A percentile compares a stretch with the other conserved stretches of the same genome.
phyloP scores from a whole-genome alignment of 306 rosid genomes.

The Trifolium dubium region DNA sequence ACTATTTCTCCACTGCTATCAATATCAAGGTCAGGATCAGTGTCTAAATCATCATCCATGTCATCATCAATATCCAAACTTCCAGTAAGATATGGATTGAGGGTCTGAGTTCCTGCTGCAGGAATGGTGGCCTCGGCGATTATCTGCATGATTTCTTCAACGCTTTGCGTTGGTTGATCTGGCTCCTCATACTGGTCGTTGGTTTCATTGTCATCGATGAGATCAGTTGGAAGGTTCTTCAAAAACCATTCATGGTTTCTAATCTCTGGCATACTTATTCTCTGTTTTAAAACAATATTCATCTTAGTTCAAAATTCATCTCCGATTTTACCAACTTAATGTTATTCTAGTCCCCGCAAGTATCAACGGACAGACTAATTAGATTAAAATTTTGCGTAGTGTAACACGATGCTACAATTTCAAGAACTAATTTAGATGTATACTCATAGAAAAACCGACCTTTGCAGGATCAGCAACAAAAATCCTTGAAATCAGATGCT shows the following conservation, averaged over 20 bases:
- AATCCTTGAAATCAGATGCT: slow-evolving; percentile 85
- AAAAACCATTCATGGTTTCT: slow-evolving; percentile 92
- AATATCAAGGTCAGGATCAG: slow-evolving; percentile 81
- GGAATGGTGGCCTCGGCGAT: slow-evolving; percentile 84
- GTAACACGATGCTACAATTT: too few relatives aligned
- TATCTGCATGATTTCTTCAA: slow-evolving; percentile 90
- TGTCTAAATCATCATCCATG: slow-evolving; percentile 87
- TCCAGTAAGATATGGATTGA: slow-evolving; percentile 74
- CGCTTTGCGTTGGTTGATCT: slow-evolving; percentile 86
- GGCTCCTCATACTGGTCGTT: slow-evolving; percentile 75
- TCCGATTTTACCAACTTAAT: too few relatives aligned
- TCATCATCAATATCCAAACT: slow-evolving; percentile 90
- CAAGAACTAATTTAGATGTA: too few relatives aligned
- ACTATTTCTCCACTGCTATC: slow-evolving; percentile 96
- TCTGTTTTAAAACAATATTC: slow-evolving; percentile 53
- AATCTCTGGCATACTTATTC: slow-evolving; percentile 88
- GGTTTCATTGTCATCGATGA: slow-evolving; percentile 58
- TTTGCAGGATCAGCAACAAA: slow-evolving; percentile 86
- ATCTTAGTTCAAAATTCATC: neutral
- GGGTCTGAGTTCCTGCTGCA: slow-evolving; percentile 70
- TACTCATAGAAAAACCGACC: slow-evolving; percentile 45
- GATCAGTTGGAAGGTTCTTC: slow-evolving; percentile 89
- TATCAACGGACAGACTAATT: too few relatives aligned
- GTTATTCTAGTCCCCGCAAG: too few relatives aligned
- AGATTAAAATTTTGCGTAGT: too few relatives aligned